Evolutionary conservation across 1,139 yeast species (phyloP), one percentile per base, ranked within the genome.

Genomic region (Magnusiomyces suaveolens): DNA sequence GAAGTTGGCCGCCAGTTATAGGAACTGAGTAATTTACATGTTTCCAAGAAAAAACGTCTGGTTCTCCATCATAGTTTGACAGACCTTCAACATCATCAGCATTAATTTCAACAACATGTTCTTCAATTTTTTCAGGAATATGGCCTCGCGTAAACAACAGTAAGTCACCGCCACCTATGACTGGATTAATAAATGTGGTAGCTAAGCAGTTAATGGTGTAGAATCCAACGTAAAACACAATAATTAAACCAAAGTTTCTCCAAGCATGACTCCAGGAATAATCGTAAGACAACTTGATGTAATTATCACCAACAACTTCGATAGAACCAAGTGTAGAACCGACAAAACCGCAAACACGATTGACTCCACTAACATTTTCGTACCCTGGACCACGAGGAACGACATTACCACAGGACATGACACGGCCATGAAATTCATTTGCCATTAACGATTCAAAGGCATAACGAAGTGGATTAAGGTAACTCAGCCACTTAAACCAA

Each of bases 401-500:
- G 32, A 63, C 59, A 38, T 50, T 50, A 20, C 60, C 56, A 64
- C 82, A 78, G 14, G 59, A 56, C 64, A 75, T 75, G 3, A 64
- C 63, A 39, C 76, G 67, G 14, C 68, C 70, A 59, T 70, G 72
- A 60, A 77, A 75, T 57, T 78, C 81, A 56, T 76, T 76, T 21
- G 70, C 64, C 69, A 77, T 70, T 57, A 77, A 62, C 1, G 77
- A 60, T 60, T 77, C 81, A 53, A 64, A 75, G 66, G 18, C 75
- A 57, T 75, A 77, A 36, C 73, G 72, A 25, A 77, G 68, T 0
- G 81, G 81, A 57, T 77, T 72, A 43, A 77, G 64, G 60, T 73
- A 77, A 55, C 70, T 72, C 52, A 77, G 70, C 81, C 81, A 77
- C 61, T 76, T 69, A 48, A 75, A 73, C 81, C 81, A 77, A 8